Evolutionary conservation across 179 eudicot genomes (phyloP).

Genomic region (Carnegiea gigantea): DNA sequence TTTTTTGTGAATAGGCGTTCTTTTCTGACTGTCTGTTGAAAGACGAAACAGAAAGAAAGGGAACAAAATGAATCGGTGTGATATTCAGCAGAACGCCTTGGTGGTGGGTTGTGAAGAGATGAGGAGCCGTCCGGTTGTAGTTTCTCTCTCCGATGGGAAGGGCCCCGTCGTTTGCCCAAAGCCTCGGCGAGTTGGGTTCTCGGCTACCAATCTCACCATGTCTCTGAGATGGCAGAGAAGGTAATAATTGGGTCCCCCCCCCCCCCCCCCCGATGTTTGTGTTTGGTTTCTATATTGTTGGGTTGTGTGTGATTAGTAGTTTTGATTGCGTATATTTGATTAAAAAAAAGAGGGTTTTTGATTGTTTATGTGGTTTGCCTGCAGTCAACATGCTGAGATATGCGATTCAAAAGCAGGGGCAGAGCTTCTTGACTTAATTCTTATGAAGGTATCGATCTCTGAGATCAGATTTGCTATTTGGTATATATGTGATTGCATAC

Average conservation of each 20-base stretch:
- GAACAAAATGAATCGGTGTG: constrained; percentile 43
- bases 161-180: constrained; percentile 53
- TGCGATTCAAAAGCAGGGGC: constrained; percentile 46
- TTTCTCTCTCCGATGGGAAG: constrained; percentile 30
- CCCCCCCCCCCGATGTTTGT: background rate
- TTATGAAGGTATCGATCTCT: constrained; percentile 30
- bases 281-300: background rate
- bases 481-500: background rate
- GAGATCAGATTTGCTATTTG: background rate
- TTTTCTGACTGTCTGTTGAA: background rate
- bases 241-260: constrained; percentile 7
- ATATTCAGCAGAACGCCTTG: constrained; percentile 36
- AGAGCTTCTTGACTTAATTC: constrained; percentile 53
- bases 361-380: background rate
- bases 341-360: too few species aligned
- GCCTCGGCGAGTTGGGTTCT: constrained; percentile 48
- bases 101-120: constrained; percentile 40
- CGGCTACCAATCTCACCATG: constrained; percentile 36
- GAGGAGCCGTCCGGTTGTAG: constrained; percentile 26
- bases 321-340: background rate
- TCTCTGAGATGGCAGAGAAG: constrained; percentile 44
- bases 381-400: constrained; percentile 35
- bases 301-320: background rate
- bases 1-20: constrained; percentile 26
- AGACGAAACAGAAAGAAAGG: background rate